These are phyloP conservation scores for Silene vulgaris DNA, from an alignment of 179 eudicot species.

Conservation along the genomic window DNA sequence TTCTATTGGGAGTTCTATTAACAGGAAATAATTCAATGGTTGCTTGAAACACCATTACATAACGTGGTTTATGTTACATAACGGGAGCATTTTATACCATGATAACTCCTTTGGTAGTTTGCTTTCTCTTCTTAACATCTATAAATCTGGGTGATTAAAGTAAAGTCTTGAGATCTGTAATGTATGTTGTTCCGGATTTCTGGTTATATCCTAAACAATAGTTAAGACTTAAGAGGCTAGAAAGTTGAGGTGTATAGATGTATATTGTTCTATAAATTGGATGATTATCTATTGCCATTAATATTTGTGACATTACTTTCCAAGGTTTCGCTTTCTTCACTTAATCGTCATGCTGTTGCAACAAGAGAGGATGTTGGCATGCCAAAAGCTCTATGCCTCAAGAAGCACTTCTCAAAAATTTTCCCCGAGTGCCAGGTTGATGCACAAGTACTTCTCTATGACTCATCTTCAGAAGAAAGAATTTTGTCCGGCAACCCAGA, in stretches of 20 bases:
- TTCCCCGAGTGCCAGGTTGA: conserved; percentile 90
- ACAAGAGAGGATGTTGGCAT: conserved; percentile 96
- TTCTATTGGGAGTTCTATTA: not conserved
- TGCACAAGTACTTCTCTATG: conserved; percentile 75
- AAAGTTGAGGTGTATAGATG: not conserved
- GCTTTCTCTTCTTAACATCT: conserved; percentile 8
- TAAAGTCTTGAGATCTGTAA: too few relatives aligned
- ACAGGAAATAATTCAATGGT: not conserved
- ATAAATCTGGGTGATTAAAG: not conserved
- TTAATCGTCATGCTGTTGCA: conserved; percentile 96
- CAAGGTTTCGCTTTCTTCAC: conserved; percentile 94
- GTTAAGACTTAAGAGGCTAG: not conserved
- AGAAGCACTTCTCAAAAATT: conserved; percentile 75
- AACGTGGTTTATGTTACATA: not conserved
- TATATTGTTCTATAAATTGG: not conserved
- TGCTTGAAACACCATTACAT: not conserved
- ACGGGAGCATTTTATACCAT: too few relatives aligned
- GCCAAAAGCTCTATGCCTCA: conserved; percentile 85
- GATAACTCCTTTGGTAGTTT: not conserved
- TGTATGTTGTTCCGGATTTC: not conserved
- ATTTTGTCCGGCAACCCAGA: conserved; percentile 90
- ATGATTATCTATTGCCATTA: not conserved
- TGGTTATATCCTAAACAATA: not conserved
- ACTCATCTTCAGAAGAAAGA: conserved; percentile 78
- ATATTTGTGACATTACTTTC: conserved; percentile 3